Percentiles rank a stretch among this genome's conserved stretches.
Conservation (phyloP, 208 protist species). For the Naegleria lovaniensis region DNA sequence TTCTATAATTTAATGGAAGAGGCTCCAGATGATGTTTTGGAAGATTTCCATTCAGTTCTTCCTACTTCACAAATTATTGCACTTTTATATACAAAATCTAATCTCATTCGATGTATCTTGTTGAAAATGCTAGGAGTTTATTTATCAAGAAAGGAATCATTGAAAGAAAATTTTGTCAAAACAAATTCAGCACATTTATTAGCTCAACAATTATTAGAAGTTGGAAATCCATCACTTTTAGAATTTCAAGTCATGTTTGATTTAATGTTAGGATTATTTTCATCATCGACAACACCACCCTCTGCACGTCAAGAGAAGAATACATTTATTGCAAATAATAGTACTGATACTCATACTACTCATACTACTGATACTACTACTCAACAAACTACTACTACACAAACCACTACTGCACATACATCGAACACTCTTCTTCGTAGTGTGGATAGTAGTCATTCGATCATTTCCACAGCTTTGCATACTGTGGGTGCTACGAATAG, state of each 20-base stretch:
- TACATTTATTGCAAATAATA: not conserved
- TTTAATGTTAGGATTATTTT: not conserved
- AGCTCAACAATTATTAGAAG: not conserved
- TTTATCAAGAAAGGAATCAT: not conserved
- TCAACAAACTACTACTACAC: too few relatives aligned
- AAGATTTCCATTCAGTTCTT: not conserved
- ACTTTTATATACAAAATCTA: not conserved
- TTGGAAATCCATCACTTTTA: not conserved
- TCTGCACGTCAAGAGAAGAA: not conserved
- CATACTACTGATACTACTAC: too few relatives aligned
- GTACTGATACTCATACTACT: too few relatives aligned
- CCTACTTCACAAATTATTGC: not conserved
- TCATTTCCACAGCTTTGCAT: too few relatives aligned
- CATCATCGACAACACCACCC: not conserved
- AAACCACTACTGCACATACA: too few relatives aligned
- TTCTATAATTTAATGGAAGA: not conserved
- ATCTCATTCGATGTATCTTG: not conserved
- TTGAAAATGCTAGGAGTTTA: constrained; percentile 21
- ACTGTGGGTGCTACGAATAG: too few relatives aligned
- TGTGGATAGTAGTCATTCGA: too few relatives aligned
- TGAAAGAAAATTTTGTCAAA: not conserved
- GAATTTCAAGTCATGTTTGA: constrained; percentile 26
- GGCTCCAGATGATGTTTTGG: not conserved
- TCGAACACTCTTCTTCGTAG: too few relatives aligned
- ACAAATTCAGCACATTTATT: not conserved